Base-by-base conservation (phyloP, 306 rosid species). In the Myrica gale region DNA sequence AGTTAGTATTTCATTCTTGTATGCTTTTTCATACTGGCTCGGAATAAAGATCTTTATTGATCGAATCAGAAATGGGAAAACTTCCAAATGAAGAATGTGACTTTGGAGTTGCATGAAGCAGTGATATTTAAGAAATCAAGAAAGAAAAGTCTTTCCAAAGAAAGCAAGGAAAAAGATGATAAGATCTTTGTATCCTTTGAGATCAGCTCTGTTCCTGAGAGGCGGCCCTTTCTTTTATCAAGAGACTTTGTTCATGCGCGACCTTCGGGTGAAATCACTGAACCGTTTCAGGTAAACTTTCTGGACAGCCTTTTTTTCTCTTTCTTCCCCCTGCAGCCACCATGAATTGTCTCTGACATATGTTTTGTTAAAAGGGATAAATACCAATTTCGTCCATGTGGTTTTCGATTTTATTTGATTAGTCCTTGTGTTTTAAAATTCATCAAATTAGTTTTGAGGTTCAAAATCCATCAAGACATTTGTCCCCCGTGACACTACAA, bases 201-300 rank as follows among this genome's bases (percentile, higher is more conserved):
- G 44, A 77, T 84, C 19, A 71, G 54, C 39, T 76, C 62, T 72
- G 19, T 73, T 72, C 76, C 21, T 41, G 61, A 41, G 42, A 16
- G 20, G 16, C 84, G 52, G 1, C 84, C 82, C 6, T 80, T 32
- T 51, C 82, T 83, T 65, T 72, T 80, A 12, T 80, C 87, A 26
- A 73, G 87, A 48, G 82, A 84, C 47, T 41, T 73, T 3, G 82
- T 84, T 53, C 47, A 51, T 52, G 84, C 50, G 16, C 68, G 74
- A 21, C 81, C 74, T 56, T 37, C 48, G 16, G 79, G 66, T 32
- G 44, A 17, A 4, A n/a, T 7, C 1, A 65, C 41, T 72, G 77
- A 61, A 78, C 74, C 41, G 52, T 73, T 44, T 74, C 81, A 13
- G 69, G 80, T 83, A 43, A 55, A 75, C 6, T 57, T 57, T 9